A percentile compares a stretch with the other conserved stretches of the same genome.
These are phyloP conservation scores for Colletotrichum neosansevieriae DNA, from an alignment of 2,329 filamentous ascomycete species.

Conservation along the genomic window DNA sequence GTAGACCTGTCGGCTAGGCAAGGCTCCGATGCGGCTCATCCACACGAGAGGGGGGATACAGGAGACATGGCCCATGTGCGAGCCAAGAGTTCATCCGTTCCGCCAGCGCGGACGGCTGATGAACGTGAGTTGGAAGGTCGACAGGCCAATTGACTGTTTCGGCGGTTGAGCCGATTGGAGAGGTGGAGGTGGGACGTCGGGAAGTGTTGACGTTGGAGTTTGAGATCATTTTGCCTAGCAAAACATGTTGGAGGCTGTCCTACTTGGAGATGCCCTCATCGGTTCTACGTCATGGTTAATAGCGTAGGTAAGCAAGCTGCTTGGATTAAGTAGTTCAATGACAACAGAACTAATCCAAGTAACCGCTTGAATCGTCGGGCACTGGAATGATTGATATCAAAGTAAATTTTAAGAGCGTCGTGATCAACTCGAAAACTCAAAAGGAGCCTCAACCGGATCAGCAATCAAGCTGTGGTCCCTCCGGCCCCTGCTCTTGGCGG, in stretches of 20 bases:
- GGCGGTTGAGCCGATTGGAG: slow-evolving; percentile 7
- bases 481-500: slow-evolving; percentile 20
- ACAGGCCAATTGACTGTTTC: neutral
- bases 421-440: slow-evolving; percentile 8
- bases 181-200: neutral
- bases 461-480: slow-evolving; percentile 23
- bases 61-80: slow-evolving; percentile 7
- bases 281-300: no score
- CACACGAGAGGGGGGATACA: slow-evolving; percentile 9
- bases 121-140: neutral
- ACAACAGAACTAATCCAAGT: no score
- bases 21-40: slow-evolving; percentile 15
- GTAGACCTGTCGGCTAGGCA: slow-evolving; percentile 18
- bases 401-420: no score
- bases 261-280: no score
- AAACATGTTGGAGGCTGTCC: no score
- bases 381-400: no score
- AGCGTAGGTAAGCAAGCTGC: no score
- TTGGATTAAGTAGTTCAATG: no score
- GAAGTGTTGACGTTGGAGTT: no score
- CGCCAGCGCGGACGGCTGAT: neutral
- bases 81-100: slow-evolving; percentile 34
- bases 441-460: slow-evolving; percentile 22
- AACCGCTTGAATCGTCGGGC: no score
- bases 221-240: no score